Evolutionary conservation across 1,139 yeast genomes (phyloP).

Genomic region (Yamadazyma triangularis): DNA sequence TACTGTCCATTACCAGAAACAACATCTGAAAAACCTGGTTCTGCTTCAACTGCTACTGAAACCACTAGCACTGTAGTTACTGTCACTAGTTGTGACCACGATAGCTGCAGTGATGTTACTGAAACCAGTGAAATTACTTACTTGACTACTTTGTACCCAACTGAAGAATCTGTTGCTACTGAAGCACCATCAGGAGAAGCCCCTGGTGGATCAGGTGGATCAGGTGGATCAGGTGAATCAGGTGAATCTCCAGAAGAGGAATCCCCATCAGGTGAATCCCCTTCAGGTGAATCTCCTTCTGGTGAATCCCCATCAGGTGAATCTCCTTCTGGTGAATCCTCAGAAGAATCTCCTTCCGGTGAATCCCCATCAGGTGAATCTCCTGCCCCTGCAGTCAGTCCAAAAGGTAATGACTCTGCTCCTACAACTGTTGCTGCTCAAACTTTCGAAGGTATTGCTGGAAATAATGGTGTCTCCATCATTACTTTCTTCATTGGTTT

Average conservation of each 20-base stretch:
- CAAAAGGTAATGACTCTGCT: background rate
- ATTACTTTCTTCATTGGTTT: slow-evolving; percentile 1
- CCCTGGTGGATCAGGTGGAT: too few species aligned
- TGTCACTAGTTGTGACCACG: slow-evolving; percentile 47
- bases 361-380: too few species aligned
- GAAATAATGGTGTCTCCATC: background rate
- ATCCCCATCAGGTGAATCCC: too few species aligned
- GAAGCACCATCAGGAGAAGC: background rate
- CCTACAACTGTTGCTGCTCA: slow-evolving; percentile 1
- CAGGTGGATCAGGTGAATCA: too few species aligned
- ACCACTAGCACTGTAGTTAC: slow-evolving; percentile 20
- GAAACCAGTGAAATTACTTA: too few species aligned
- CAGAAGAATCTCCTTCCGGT: slow-evolving; percentile 1
- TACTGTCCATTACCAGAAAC: slow-evolving; percentile 45
- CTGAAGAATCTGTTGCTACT: too few species aligned
- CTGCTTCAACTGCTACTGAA: slow-evolving; percentile 9
- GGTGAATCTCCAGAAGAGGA: too few species aligned
- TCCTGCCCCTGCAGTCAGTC: too few species aligned
- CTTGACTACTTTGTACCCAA: too few species aligned
- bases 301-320: background rate
- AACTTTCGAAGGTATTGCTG: slow-evolving; percentile 3
- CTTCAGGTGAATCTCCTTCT: too few species aligned
- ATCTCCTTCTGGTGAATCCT: background rate
- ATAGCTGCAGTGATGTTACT: too few species aligned
- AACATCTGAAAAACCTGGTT: too few species aligned